Percentiles rank a stretch among this genome's conserved stretches.
Conservation (phyloP, 495 filamentous ascomycete genomes). For the Tuber melanosporum region DNA sequence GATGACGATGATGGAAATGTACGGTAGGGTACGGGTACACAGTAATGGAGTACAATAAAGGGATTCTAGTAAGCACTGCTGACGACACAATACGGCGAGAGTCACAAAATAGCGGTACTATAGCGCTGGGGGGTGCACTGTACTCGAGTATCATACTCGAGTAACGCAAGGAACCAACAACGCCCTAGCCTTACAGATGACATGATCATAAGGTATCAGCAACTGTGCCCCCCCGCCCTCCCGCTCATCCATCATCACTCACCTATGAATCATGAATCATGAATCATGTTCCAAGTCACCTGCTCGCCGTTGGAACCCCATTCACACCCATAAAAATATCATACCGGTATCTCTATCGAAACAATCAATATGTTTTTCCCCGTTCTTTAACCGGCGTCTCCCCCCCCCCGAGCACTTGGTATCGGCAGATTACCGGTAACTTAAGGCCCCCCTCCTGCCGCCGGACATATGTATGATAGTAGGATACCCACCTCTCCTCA, state of each 20-base stretch:
- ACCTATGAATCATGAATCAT: not conserved
- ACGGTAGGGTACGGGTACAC: too few species aligned
- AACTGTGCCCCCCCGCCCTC: not conserved
- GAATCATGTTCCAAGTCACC: not conserved
- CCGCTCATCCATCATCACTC: not conserved
- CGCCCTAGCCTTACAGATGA: not conserved
- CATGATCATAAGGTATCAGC: not conserved
- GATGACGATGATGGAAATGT: not conserved
- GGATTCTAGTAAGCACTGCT: conserved; percentile 5
- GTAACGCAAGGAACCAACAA: not conserved
- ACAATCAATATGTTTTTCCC: not conserved
- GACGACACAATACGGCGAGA: not conserved
- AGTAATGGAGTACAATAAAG: not conserved
- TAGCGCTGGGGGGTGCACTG: not conserved
- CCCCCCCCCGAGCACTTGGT: not conserved
- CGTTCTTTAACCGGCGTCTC: not conserved
- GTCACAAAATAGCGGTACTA: not conserved
- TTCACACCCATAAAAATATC: not conserved
- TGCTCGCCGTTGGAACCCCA: not conserved
- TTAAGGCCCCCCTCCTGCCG: not conserved
- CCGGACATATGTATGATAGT: too few species aligned
- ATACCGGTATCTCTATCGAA: not conserved
- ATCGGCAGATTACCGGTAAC: not conserved
- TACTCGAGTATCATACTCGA: not conserved
- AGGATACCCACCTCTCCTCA: too few species aligned